phyloP scores from a whole-genome alignment of 345 rosid species.

The Eucalyptus pauciflora region DNA sequence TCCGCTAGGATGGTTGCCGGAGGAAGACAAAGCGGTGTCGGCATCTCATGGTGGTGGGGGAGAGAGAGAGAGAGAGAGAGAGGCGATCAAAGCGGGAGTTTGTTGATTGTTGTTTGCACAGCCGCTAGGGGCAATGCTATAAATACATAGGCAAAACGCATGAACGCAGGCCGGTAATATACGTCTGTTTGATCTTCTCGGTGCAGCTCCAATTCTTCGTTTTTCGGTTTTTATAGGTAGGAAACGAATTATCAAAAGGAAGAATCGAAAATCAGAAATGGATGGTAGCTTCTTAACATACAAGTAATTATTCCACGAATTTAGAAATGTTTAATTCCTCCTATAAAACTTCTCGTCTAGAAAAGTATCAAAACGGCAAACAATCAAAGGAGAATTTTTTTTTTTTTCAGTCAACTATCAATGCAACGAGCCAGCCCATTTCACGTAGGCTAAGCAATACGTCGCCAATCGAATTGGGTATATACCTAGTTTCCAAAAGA shows the following conservation, averaged over 20 bases:
- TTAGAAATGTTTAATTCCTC: too few species aligned
- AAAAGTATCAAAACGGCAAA: not conserved
- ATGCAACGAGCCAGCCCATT: not conserved
- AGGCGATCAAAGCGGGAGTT: not conserved
- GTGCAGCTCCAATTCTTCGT: not conserved
- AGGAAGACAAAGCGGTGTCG: not conserved
- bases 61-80: not conserved
- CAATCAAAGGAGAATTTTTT: not conserved
- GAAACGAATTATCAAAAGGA: not conserved
- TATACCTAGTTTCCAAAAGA: not conserved
- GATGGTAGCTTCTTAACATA: not conserved
- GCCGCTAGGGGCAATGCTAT: not conserved
- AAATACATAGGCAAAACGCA: not conserved
- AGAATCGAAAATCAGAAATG: not conserved
- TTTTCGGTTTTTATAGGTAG: not conserved
- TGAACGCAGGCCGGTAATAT: not conserved
- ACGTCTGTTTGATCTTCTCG: not conserved
- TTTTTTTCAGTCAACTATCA: not conserved
- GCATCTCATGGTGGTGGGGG: not conserved
- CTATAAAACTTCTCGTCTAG: too few species aligned
- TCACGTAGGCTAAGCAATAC: not conserved
- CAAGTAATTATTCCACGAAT: too few species aligned
- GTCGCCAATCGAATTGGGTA: not conserved
- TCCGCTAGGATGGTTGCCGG: not conserved
- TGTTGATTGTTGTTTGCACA: not conserved